Conservation (phyloP, 495 filamentous ascomycete species). For the Hypoxylon fragiforme region DNA sequence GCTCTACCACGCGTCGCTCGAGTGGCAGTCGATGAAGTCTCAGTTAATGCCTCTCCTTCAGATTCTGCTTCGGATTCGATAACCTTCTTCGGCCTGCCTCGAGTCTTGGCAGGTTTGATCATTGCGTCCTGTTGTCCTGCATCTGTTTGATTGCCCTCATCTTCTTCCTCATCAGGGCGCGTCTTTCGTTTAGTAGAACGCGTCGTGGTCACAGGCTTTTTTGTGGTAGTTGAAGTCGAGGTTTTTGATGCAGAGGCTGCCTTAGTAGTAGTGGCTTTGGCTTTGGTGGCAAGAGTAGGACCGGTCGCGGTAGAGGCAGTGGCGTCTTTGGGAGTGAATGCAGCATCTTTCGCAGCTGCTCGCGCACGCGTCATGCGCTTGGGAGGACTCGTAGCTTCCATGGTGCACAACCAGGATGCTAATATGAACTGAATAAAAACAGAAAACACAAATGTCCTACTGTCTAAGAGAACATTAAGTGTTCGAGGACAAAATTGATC, state of each 20-base stretch:
- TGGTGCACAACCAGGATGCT: conserved; percentile 7
- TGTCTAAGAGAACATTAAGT: conserved; percentile 9
- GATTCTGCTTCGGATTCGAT: conserved; percentile 28
- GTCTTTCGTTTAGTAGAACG: conserved; percentile 50
- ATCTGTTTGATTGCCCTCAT: conserved; percentile 36
- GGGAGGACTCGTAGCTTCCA: conserved; percentile 53
- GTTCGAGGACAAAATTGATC: conserved; percentile 10
- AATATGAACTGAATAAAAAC: conserved; percentile 4
- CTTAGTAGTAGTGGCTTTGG: conserved; percentile 35
- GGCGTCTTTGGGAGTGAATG: conserved; percentile 29
- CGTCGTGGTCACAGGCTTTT: conserved; percentile 12
- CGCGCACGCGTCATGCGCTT: conserved; percentile 64
- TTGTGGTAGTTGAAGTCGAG: conserved; percentile 17
- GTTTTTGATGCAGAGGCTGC: conserved; percentile 25
- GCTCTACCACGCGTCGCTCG: conserved; percentile 32
- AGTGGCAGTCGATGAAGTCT: no score
- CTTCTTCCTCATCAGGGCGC: conserved; percentile 49
- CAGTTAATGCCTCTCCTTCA: no score
- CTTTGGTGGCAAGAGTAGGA: conserved; percentile 36
- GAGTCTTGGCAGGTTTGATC: conserved; percentile 37
- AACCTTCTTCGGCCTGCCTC: conserved; percentile 52
- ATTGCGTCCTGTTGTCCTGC: conserved; percentile 29
- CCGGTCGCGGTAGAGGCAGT: conserved; percentile 40
- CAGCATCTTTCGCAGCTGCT: conserved; percentile 52
- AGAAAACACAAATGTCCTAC: conserved; percentile 10